These are phyloP conservation scores for Arthrocladium fulminans DNA, from an alignment of 2,329 filamentous ascomycete genomes.

Conservation along the genomic window DNA sequence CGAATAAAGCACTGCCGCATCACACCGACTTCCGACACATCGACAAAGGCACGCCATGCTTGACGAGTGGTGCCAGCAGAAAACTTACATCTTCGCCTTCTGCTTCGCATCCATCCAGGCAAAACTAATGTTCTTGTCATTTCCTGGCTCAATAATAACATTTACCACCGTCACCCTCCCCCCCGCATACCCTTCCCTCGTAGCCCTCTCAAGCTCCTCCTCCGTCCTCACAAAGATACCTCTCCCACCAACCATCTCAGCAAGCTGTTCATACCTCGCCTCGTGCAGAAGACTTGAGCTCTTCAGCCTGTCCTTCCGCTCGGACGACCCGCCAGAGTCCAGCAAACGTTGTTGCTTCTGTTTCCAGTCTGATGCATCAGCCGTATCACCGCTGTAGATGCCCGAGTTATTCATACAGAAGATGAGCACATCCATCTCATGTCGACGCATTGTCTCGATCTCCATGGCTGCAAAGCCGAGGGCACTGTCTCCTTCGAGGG, in stretches of 20 bases:
- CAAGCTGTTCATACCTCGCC: slow-evolving; percentile 47
- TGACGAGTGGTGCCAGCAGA: no score
- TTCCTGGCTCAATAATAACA: slow-evolving; percentile 46
- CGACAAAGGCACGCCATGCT: no score
- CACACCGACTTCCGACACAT: no score
- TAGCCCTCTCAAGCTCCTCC: slow-evolving; percentile 44
- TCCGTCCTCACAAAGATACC: slow-evolving; percentile 45
- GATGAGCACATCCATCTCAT: slow-evolving; percentile 46
- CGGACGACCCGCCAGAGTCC: neutral
- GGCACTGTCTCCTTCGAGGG: slow-evolving; percentile 48
- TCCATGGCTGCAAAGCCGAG: slow-evolving; percentile 50
- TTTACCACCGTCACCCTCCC: slow-evolving; percentile 45
- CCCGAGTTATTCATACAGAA: slow-evolving; percentile 50
- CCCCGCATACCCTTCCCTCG: slow-evolving; percentile 41
- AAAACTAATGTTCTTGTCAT: slow-evolving; percentile 33
- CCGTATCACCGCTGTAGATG: slow-evolving; percentile 40
- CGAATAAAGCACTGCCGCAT: no score
- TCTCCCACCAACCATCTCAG: slow-evolving; percentile 46
- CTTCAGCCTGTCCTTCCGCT: slow-evolving; percentile 30
- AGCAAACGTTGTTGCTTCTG: slow-evolving; percentile 28
- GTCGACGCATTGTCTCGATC: slow-evolving; percentile 48
- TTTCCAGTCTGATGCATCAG: slow-evolving; percentile 36
- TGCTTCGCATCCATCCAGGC: slow-evolving; percentile 28
- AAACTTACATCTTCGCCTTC: slow-evolving; percentile 15
- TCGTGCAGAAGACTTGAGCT: slow-evolving; percentile 46